phyloP scores from a whole-genome alignment of 768 basidiomycete species.

The Hydnum rufescens region DNA sequence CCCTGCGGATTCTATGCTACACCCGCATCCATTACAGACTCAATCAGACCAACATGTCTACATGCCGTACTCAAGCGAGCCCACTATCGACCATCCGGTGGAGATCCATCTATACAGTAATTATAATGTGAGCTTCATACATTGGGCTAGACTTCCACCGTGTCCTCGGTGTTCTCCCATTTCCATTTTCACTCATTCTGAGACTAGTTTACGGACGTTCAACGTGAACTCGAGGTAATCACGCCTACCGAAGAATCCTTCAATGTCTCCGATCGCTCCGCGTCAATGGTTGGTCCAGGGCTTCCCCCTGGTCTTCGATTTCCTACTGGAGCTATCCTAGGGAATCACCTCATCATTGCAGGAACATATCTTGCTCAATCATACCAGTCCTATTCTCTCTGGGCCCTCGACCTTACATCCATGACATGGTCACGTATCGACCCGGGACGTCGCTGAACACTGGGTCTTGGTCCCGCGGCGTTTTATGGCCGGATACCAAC shows the following conservation, averaged over 20 bases:
- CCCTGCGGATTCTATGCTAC: background rate
- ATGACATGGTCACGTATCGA: slow-evolving; percentile 82
- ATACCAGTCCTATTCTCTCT: slow-evolving; percentile 88
- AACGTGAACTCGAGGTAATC: slow-evolving; percentile 85
- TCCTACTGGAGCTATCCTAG: slow-evolving; percentile 83
- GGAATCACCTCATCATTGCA: slow-evolving; percentile 79
- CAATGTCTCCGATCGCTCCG: slow-evolving; percentile 59
- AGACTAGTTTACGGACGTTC: slow-evolving; percentile 77
- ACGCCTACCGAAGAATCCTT: slow-evolving; percentile 48
- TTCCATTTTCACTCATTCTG: background rate
- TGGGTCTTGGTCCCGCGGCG: slow-evolving; percentile 91
- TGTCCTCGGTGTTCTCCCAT: background rate
- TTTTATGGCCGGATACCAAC: slow-evolving; percentile 68
- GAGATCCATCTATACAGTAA: slow-evolving; percentile 90
- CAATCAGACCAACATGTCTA: slow-evolving; percentile 27
- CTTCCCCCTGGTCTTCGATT: slow-evolving; percentile 93
- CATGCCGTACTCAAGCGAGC: slow-evolving; percentile 54
- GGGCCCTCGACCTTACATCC: slow-evolving; percentile 71
- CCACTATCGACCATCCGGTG: slow-evolving; percentile 55
- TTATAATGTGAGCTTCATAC: slow-evolving; percentile 51
- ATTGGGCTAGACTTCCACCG: background rate
- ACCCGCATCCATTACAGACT: slow-evolving; percentile 4
- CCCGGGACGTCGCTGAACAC: slow-evolving; percentile 66
- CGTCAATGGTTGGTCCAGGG: slow-evolving; percentile 51
- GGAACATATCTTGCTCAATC: slow-evolving; percentile 91